Percentiles rank a stretch among this genome's conserved stretches.
Conservation (phyloP, 805 yeast genomes). For the Candida oleophila region DNA sequence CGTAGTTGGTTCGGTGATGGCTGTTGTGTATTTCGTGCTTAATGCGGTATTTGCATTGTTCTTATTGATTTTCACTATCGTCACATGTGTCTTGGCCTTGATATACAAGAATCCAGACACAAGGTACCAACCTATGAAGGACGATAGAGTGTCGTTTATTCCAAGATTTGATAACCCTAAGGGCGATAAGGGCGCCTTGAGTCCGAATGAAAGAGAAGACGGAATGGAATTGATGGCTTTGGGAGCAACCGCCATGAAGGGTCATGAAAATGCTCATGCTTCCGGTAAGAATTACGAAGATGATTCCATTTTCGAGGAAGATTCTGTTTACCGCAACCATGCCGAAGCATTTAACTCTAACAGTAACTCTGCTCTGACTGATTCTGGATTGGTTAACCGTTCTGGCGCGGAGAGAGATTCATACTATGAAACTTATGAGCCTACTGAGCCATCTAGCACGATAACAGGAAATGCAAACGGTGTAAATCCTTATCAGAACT, state of each 20-base stretch:
- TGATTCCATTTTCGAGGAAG: conserved; percentile 34
- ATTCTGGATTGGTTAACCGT: not conserved
- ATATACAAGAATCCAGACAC: conserved; percentile 91
- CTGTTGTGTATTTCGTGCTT: conserved; percentile 81
- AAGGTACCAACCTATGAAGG: conserved; percentile 93
- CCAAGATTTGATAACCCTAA: conserved; percentile 53
- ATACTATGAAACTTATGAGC: conserved; percentile 29
- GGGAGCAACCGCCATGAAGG: conserved; percentile 68
- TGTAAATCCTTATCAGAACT: conserved; percentile 16
- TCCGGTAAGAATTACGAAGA: conserved; percentile 25
- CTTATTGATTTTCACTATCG: conserved; percentile 79
- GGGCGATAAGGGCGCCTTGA: conserved; percentile 12
- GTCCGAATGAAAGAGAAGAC: conserved; percentile 18
- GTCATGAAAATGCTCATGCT: conserved; percentile 44
- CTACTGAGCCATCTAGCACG: conserved; percentile 44
- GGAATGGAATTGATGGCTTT: conserved; percentile 70
- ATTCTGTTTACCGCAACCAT: conserved; percentile 11
- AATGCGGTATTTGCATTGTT: conserved; percentile 88
- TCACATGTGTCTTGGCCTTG: conserved; percentile 82
- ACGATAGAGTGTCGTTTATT: conserved; percentile 94
- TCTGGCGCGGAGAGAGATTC: conserved; percentile 23
- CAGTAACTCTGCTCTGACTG: conserved; percentile 12
- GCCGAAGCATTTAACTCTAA: conserved; percentile 7
- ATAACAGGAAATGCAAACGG: conserved; percentile 38
- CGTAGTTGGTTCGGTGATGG: conserved; percentile 89